A percentile compares a stretch with the other conserved stretches of the same genome.
Conservation (phyloP, 225 moss, liverwort and hornwort species). For the Ulota crispa region DNA sequence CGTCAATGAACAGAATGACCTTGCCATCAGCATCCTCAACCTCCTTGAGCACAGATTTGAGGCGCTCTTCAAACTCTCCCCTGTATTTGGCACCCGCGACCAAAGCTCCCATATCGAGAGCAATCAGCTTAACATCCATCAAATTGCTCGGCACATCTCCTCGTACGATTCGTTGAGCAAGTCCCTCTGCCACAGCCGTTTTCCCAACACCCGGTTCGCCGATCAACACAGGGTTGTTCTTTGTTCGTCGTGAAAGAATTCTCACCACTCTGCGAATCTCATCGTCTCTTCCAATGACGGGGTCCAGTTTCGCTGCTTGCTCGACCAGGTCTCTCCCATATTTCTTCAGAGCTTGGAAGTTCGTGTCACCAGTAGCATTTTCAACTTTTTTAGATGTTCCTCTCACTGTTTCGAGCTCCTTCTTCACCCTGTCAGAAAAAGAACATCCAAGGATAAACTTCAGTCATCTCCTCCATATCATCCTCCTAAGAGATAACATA, state of each 20-base stretch:
- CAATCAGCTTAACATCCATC: slow-evolving; percentile 73
- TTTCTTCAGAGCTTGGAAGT: slow-evolving; percentile 82
- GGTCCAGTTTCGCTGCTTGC: slow-evolving; percentile 77
- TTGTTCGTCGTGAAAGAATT: slow-evolving; percentile 83
- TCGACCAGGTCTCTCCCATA: slow-evolving; percentile 92
- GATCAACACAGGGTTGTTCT: slow-evolving; percentile 93
- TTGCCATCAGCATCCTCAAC: slow-evolving; percentile 88
- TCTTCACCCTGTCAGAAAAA: slow-evolving; percentile 46
- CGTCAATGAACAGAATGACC: slow-evolving; percentile 90
- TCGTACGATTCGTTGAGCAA: slow-evolving; percentile 87
- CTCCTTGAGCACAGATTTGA: slow-evolving; percentile 90
- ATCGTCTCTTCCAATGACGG: slow-evolving; percentile 94
- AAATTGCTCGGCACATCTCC: slow-evolving; percentile 96
- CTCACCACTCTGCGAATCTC: slow-evolving; percentile 95
- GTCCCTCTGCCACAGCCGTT: slow-evolving; percentile 92
- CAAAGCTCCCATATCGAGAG: slow-evolving; percentile 90
- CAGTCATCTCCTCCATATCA: no score
- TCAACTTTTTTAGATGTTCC: slow-evolving; percentile 75
- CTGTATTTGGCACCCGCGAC: slow-evolving; percentile 89
- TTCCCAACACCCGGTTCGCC: slow-evolving; percentile 98
- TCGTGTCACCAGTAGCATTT: slow-evolving; percentile 71
- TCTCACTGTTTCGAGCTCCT: slow-evolving; percentile 64
- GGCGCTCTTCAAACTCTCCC: slow-evolving; percentile 93
- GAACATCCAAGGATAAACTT: no score
- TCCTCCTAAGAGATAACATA: background rate